phyloP scores from a whole-genome alignment of 805 yeast genomes.

The Blastobotrys robertii region DNA sequence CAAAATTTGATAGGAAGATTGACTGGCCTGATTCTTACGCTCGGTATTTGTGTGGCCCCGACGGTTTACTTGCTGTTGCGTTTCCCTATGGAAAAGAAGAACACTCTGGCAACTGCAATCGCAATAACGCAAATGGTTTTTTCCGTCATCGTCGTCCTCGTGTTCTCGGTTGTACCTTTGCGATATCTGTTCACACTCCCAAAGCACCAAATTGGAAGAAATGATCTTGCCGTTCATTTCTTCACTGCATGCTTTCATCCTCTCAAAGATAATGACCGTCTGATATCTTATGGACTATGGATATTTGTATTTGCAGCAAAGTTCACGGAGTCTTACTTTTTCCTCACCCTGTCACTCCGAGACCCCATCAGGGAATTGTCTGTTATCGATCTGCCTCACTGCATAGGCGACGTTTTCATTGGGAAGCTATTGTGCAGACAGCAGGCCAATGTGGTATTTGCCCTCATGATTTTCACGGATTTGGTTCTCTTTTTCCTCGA shows the following conservation, averaged over 20 bases:
- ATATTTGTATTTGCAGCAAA: constrained; percentile 80
- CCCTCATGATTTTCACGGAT: constrained; percentile 88
- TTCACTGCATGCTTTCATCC: constrained; percentile 87
- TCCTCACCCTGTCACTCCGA: constrained; percentile 77
- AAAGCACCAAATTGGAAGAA: constrained; percentile 61
- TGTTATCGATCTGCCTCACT: constrained; percentile 70
- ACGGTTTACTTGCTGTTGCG: constrained; percentile 61
- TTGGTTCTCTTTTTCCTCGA: constrained; percentile 94
- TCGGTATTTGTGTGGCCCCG: constrained; percentile 72
- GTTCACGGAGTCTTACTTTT: constrained; percentile 82
- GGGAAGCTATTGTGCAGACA: constrained; percentile 64
- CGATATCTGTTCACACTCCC: constrained; percentile 91
- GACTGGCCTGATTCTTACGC: constrained; percentile 74
- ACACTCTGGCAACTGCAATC: constrained; percentile 63
- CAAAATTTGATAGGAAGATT: constrained; percentile 57
- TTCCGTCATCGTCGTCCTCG: constrained; percentile 71
- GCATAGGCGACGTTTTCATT: constrained; percentile 93
- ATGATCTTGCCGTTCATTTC: constrained; percentile 83
- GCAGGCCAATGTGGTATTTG: constrained; percentile 83
- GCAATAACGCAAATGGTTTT: constrained; percentile 84
- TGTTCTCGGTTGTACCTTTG: constrained; percentile 90
- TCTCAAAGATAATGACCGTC: constrained; percentile 82
- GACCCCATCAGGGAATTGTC: constrained; percentile 92
- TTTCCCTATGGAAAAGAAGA: constrained; percentile 26
- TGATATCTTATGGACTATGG: constrained; percentile 95